phyloP scores from a whole-genome alignment of 345 rosid species.

The Eucalyptus coolabah region DNA sequence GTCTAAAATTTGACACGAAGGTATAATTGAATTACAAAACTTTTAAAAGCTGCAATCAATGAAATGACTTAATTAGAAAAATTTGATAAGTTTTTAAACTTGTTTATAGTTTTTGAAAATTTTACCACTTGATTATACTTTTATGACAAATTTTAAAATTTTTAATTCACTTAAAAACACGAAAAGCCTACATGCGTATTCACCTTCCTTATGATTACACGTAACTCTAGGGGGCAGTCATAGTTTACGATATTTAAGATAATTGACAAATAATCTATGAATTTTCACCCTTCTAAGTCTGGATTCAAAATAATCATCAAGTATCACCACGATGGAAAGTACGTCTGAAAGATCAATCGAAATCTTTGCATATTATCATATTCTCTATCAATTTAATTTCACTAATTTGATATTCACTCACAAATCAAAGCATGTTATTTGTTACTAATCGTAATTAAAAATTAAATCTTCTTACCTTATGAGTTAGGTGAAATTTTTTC shows the following conservation, averaged over 20 bases:
- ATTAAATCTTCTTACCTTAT: neutral
- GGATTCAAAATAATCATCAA: neutral
- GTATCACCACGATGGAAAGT: neutral
- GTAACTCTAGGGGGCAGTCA: neutral
- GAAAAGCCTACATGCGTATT: neutral
- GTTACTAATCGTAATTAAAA: neutral
- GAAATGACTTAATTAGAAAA: too few species aligned
- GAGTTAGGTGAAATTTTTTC: neutral
- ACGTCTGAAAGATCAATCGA: neutral
- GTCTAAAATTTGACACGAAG: too few species aligned
- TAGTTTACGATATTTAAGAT: neutral
- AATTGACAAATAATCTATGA: neutral
- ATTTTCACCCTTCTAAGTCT: neutral
- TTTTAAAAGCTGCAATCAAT: too few species aligned
- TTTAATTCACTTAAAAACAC: neutral
- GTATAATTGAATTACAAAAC: rapidly evolving
- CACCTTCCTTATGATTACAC: neutral
- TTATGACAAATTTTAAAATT: rapidly evolving
- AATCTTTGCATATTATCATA: neutral
- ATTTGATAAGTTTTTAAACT: too few species aligned
- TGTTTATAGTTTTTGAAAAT: too few species aligned
- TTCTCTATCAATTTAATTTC: neutral
- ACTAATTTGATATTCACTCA: neutral
- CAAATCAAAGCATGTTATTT: neutral
- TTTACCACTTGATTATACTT: too few species aligned